Evolutionary conservation across 192 early-diverging fungal species (phyloP).

Genomic region (Coemansia sp.): DNA sequence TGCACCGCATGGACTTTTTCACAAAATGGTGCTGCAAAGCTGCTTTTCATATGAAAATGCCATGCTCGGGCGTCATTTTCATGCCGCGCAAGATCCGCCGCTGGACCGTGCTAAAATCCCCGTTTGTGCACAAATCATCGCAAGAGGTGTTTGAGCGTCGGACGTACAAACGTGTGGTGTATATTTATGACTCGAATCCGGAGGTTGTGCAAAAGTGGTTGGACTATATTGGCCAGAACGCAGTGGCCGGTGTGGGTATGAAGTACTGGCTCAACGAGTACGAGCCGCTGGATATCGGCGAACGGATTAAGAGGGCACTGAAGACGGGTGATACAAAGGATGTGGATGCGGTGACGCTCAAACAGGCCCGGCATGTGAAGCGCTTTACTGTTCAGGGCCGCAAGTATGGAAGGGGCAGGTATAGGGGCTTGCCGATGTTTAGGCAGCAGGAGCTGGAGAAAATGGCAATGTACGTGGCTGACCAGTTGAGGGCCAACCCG

Average conservation of each 20-base stretch:
- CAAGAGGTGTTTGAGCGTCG: constrained; percentile 96
- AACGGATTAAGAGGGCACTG: constrained; percentile 34
- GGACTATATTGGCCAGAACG: constrained; percentile 74
- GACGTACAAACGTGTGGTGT: constrained; percentile 79
- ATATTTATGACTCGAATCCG: constrained; percentile 74
- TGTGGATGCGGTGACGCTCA: constrained; percentile 17
- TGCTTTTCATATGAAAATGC: constrained; percentile 72
- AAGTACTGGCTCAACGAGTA: constrained; percentile 72
- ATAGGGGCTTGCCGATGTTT: constrained; percentile 44
- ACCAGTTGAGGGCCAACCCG: constrained; percentile 32
- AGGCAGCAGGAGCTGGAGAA: constrained; percentile 25
- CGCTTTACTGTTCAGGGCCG: constrained; percentile 30
- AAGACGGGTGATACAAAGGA: constrained; percentile 20
- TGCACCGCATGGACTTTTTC: constrained; percentile 85
- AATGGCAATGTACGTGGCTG: constrained; percentile 28
- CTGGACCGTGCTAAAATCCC: constrained; percentile 89
- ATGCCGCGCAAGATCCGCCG: constrained; percentile 70
- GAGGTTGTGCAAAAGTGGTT: constrained; percentile 76
- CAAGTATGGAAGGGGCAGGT: constrained; percentile 37
- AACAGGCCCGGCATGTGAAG: constrained; percentile 19
- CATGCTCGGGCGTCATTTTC: constrained; percentile 67
- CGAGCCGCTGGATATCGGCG: constrained; percentile 54
- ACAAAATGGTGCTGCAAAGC: constrained; percentile 80
- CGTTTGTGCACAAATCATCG: constrained; percentile 94
- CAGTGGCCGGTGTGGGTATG: constrained; percentile 87